A percentile compares a stretch with the other conserved stretches of the same genome.
Conservation (phyloP, 805 yeast species). For the Hanseniaspora taiwanica region DNA sequence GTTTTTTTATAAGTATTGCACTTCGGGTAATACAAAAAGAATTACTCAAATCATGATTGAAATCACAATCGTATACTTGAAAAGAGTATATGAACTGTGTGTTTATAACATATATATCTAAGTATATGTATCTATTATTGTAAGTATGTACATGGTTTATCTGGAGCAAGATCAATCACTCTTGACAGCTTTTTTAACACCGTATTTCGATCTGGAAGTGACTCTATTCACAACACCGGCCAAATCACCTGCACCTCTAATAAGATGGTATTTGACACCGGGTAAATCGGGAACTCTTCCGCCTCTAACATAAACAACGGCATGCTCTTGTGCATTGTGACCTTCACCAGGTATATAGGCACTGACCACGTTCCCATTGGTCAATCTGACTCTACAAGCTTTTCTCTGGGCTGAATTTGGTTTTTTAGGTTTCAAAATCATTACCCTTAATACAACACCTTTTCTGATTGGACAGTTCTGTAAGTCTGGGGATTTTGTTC, state of each 20-base stretch:
- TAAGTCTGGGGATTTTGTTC: constrained; percentile 67
- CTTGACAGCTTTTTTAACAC: constrained; percentile 71
- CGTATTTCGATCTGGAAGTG: constrained; percentile 85
- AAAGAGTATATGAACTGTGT: too few relatives aligned
- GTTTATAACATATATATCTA: too few relatives aligned
- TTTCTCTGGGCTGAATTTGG: constrained; percentile 98
- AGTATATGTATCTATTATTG: too few relatives aligned
- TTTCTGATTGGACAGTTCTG: constrained; percentile 74
- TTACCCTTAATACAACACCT: constrained; percentile 87
- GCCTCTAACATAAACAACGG: constrained; percentile 93
- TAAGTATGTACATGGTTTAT: background rate
- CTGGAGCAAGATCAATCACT: constrained; percentile 13
- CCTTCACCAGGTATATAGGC: constrained; percentile 99
- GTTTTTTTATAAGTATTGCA: too few relatives aligned
- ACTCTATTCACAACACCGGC: constrained; percentile 90
- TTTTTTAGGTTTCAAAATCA: constrained; percentile 93
- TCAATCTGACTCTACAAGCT: constrained; percentile 85
- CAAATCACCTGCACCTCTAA: constrained; percentile 87
- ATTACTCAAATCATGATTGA: too few relatives aligned
- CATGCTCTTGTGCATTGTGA: constrained; percentile 95
- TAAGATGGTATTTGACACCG: constrained; percentile 89
- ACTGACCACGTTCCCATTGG: constrained; percentile 78
- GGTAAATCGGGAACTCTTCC: constrained; percentile 97
- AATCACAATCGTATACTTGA: too few relatives aligned
- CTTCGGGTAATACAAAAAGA: too few relatives aligned